phyloP scores from a whole-genome alignment of 2,329 filamentous ascomycete species.

The Pestalotiopsis sp. region DNA sequence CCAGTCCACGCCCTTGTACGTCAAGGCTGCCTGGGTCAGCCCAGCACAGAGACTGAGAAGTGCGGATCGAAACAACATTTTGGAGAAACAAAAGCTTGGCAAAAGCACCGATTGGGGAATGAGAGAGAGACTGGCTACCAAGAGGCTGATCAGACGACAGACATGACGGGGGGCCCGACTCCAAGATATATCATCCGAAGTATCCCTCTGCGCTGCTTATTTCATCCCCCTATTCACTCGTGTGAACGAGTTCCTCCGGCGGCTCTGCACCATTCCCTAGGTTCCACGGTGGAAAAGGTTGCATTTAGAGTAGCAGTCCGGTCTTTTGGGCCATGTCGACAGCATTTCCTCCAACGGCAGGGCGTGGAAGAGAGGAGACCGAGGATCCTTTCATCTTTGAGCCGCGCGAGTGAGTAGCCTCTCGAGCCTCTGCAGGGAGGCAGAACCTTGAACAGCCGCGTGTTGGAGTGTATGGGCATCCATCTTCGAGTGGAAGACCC shows the following conservation, averaged over 20 bases:
- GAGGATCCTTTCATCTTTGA: slow-evolving; percentile 2
- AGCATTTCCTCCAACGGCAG: slow-evolving; percentile 7
- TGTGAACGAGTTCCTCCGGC: not conserved
- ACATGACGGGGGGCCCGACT: not conserved
- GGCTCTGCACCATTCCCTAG: not conserved
- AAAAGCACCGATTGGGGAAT: not conserved
- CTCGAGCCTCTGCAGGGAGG: not conserved
- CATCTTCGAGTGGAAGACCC: not conserved
- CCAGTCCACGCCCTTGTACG: slow-evolving; percentile 69
- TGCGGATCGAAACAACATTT: slow-evolving; percentile 1
- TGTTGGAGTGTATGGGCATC: not conserved
- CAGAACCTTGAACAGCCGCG: not conserved
- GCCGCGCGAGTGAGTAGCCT: not conserved
- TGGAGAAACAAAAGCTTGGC: not conserved
- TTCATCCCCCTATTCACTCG: not conserved
- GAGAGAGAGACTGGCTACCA: slow-evolving; percentile 1
- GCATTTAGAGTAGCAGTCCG: not conserved
- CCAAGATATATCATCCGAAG: not conserved
- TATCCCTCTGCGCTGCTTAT: not conserved
- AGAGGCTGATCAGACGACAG: not conserved
- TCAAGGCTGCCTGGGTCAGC: slow-evolving; percentile 43
- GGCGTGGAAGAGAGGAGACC: not conserved
- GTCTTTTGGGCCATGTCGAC: not conserved
- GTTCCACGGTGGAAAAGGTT: not conserved
- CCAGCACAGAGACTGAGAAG: not conserved